These are phyloP conservation scores for Hippophae tibetana DNA, from an alignment of 306 rosid genomes.

Conservation along the genomic window DNA sequence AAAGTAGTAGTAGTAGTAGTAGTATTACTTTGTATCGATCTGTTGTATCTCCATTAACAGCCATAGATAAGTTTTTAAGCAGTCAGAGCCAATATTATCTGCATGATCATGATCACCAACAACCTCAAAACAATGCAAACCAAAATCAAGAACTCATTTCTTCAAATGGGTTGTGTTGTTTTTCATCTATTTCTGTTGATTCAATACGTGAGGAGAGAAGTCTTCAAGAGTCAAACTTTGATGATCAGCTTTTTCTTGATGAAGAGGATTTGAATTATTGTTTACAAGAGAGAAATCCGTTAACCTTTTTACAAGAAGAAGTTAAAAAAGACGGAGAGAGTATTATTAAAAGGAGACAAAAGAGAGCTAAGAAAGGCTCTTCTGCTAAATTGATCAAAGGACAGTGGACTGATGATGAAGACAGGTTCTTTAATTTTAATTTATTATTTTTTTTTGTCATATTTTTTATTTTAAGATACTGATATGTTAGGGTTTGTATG, in stretches of 20 bases:
- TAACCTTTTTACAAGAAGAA: constrained; percentile 16
- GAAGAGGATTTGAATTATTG: constrained; percentile 6
- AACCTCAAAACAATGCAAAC: constrained; percentile 17
- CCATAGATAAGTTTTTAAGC: constrained; percentile 63
- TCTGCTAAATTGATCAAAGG: constrained; percentile 52
- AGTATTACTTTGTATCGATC: constrained; percentile 5
- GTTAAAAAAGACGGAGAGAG: constrained; percentile 11
- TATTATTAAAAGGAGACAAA: constrained; percentile 16
- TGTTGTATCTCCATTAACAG: constrained; percentile 42
- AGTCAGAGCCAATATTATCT: constrained; percentile 23
- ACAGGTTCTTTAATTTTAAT: constrained; percentile 36
- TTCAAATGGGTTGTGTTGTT: constrained; percentile 7
- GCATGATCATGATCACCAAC: constrained; percentile 3
- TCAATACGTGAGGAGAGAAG: constrained; percentile 15
- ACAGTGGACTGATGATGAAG: constrained; percentile 85
- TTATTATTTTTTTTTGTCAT: not conserved
- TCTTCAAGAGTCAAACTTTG: constrained; percentile 16
- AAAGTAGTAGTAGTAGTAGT: constrained; percentile 6
- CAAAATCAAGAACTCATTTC: constrained; percentile 5
- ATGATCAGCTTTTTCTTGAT: constrained; percentile 16
- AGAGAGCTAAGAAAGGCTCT: constrained; percentile 33
- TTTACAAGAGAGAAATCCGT: constrained; percentile 13
- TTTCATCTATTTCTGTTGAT: constrained; percentile 8
- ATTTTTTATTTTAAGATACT: not conserved
- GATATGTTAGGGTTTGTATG: not conserved